These are phyloP conservation scores for Staphylotrichum longicolle DNA, from an alignment of 495 filamentous ascomycete genomes.

Conservation along the genomic window DNA sequence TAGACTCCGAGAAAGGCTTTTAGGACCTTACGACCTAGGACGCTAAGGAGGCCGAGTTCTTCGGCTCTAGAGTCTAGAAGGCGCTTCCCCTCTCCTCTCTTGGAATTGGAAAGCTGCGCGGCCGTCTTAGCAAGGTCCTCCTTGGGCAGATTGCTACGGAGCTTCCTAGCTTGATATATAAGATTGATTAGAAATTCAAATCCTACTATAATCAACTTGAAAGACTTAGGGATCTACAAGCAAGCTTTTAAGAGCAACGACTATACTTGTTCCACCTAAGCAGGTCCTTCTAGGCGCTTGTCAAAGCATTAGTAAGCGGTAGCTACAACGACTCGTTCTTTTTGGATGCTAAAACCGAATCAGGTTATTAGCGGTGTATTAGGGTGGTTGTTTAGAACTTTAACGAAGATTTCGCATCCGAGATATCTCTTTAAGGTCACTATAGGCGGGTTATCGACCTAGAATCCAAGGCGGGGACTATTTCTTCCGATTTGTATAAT, in stretches of 20 bases:
- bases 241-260: constrained; percentile 50
- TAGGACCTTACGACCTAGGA: constrained; percentile 41
- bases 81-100: constrained; percentile 28
- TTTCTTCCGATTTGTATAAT: too few species aligned
- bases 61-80: constrained; percentile 45
- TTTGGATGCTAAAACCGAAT: constrained; percentile 36
- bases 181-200: constrained; percentile 48
- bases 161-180: constrained; percentile 57
- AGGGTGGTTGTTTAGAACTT: constrained; percentile 59
- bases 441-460: constrained; percentile 33
- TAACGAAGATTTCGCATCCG: constrained; percentile 53
- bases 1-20: constrained; percentile 49
- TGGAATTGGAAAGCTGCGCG: constrained; percentile 52
- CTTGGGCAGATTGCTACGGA: constrained; percentile 54
- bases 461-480: too few species aligned
- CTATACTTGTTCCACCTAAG: constrained; percentile 54
- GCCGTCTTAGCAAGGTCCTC: constrained; percentile 56
- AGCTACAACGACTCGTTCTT: constrained; percentile 60
- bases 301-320: constrained; percentile 54
- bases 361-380: constrained; percentile 51
- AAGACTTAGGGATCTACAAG: constrained; percentile 50
- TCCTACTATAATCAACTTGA: constrained; percentile 37
- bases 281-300: constrained; percentile 48
- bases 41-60: constrained; percentile 42
- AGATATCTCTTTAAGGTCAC: constrained; percentile 51